Percentiles rank a stretch among this genome's conserved stretches.
Conservation (phyloP, 495 filamentous ascomycete species). For the Tuber magnatum region DNA sequence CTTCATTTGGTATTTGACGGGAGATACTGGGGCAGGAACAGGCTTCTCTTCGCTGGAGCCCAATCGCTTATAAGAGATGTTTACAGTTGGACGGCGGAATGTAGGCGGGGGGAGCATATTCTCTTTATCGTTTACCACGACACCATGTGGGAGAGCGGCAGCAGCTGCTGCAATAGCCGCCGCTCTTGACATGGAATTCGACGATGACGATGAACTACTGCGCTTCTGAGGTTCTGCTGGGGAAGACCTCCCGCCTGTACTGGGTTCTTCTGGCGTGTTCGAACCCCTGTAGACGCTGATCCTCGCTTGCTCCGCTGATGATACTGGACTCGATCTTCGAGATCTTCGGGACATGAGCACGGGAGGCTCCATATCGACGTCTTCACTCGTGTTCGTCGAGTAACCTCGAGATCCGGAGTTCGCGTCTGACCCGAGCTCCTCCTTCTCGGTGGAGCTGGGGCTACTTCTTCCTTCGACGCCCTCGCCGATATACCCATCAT, state of each 20-base stretch:
- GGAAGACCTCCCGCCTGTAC: slow-evolving; percentile 18
- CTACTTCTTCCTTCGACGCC: slow-evolving; percentile 21
- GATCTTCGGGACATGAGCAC: slow-evolving; percentile 29
- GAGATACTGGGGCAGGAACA: slow-evolving; percentile 11
- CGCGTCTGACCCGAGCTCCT: slow-evolving; percentile 22
- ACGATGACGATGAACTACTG: slow-evolving; percentile 24
- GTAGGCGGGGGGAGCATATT: slow-evolving; percentile 38
- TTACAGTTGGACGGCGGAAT: slow-evolving; percentile 31
- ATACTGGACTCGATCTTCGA: slow-evolving; percentile 34
- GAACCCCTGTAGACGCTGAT: slow-evolving; percentile 21
- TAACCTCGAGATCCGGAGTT: slow-evolving; percentile 25
- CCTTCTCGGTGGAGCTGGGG: slow-evolving; percentile 15
- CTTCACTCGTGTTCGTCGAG: slow-evolving; percentile 10
- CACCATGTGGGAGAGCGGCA: slow-evolving; percentile 22
- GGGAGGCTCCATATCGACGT: slow-evolving; percentile 20
- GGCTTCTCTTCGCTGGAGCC: slow-evolving; percentile 25
- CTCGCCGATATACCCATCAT: slow-evolving; percentile 30
- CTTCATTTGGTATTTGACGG: slow-evolving; percentile 20
- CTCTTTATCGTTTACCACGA: slow-evolving; percentile 33
- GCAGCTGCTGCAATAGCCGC: slow-evolving; percentile 31
- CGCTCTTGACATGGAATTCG: slow-evolving; percentile 26
- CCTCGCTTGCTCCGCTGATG: slow-evolving; percentile 18
- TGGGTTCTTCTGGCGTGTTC: slow-evolving; percentile 17
- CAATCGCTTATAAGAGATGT: slow-evolving; percentile 23
- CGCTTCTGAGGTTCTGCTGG: slow-evolving; percentile 20